These are phyloP conservation scores for Flueggea neowawraea DNA, from an alignment of 441 rosid genomes.

Conservation along the genomic window DNA sequence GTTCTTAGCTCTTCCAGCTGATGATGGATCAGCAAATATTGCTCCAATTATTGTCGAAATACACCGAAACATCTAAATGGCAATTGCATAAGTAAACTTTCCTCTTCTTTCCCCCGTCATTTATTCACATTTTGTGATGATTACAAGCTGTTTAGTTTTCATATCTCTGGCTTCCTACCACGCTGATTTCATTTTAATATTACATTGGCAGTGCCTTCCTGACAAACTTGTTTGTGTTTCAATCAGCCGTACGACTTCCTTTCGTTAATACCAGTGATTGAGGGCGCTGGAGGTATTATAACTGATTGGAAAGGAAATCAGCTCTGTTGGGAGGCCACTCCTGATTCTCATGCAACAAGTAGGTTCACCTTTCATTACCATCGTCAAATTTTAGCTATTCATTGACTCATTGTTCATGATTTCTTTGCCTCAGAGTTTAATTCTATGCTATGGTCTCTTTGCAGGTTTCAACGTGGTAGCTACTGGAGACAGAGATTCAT, in stretches of 20 bases:
- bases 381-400: not conserved
- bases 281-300: conserved; percentile 88
- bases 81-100: too few relatives aligned
- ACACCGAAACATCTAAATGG: too few relatives aligned
- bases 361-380: conserved; percentile 10
- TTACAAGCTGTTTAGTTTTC: too few relatives aligned
- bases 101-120: too few relatives aligned
- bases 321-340: conserved; percentile 79
- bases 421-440: not conserved
- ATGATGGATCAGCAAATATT: too few relatives aligned
- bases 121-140: too few relatives aligned
- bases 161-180: too few relatives aligned
- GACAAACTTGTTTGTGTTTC: not conserved
- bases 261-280: conserved; percentile 84
- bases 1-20: too few relatives aligned
- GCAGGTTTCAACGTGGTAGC: conserved; percentile 91
- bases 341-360: conserved; percentile 61
- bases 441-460: conserved; percentile 13
- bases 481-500: conserved; percentile 79
- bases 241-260: conserved; percentile 94
- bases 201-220: not conserved
- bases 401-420: not conserved
- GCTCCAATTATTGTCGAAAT: too few relatives aligned
- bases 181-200: not conserved
- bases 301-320: conserved; percentile 80